phyloP scores from a whole-genome alignment of 2,329 filamentous ascomycete genomes.

The Scedosporium dehoogii region DNA sequence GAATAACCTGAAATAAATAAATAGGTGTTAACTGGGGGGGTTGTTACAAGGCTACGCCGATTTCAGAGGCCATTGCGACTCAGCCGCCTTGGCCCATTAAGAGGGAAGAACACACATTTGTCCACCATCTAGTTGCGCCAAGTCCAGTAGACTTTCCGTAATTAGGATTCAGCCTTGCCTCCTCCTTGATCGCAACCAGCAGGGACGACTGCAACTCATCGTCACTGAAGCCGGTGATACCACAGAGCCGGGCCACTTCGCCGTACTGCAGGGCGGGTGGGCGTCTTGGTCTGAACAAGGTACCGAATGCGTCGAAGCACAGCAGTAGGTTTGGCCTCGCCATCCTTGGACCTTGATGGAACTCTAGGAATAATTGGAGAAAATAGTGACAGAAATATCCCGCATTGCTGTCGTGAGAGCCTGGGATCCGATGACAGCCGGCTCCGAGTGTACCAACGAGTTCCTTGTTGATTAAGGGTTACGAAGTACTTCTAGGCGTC shows the following conservation, averaged over 20 bases:
- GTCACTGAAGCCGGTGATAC: constrained; percentile 31
- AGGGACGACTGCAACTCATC: constrained; percentile 26
- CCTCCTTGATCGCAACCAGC: constrained; percentile 33
- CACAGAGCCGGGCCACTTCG: constrained; percentile 37
- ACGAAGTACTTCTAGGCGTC: too few relatives aligned
- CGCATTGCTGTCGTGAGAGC: too few relatives aligned
- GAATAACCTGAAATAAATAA: neutral
- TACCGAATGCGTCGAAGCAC: constrained; percentile 58
- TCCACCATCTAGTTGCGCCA: constrained; percentile 48
- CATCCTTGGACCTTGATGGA: constrained; percentile 7
- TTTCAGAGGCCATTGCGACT: too few relatives aligned
- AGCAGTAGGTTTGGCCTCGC: constrained; percentile 37
- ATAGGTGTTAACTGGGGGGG: too few relatives aligned
- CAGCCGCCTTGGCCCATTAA: too few relatives aligned
- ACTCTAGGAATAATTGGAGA: too few relatives aligned
- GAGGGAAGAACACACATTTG: constrained; percentile 32
- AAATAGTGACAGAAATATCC: too few relatives aligned
- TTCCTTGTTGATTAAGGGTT: too few relatives aligned
- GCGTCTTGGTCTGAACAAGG: constrained; percentile 42
- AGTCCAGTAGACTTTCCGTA: constrained; percentile 45
- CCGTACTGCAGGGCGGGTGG: constrained; percentile 45
- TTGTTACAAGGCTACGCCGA: too few relatives aligned
- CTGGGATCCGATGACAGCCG: too few relatives aligned
- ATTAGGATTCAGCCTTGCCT: constrained; percentile 40
- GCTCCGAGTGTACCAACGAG: too few relatives aligned